A percentile compares a stretch with the other conserved stretches of the same genome.
These are phyloP conservation scores for Talaromyces stipitatus DNA, from an alignment of 495 filamentous ascomycete species.

Conservation along the genomic window DNA sequence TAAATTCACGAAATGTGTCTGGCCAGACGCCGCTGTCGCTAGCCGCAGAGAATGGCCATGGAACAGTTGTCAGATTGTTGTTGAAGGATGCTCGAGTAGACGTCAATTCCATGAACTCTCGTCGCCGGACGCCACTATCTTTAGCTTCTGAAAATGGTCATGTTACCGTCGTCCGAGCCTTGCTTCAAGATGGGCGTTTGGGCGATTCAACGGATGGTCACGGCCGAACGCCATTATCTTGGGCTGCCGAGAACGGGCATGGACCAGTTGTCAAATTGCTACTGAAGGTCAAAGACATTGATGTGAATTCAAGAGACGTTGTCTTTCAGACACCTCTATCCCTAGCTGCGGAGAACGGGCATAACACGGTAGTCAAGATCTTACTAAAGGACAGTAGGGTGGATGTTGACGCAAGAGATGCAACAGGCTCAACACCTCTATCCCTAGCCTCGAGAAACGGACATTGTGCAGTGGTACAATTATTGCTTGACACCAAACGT, in stretches of 20 bases:
- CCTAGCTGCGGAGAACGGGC: constrained; percentile 9
- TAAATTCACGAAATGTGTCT: constrained; percentile 2
- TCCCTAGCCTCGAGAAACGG: neutral
- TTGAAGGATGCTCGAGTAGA: neutral
- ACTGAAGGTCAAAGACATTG: neutral
- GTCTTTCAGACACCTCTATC: constrained; percentile 9
- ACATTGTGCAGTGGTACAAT: constrained; percentile 11
- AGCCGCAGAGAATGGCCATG: constrained; percentile 9
- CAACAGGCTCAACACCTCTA: constrained; percentile 15
- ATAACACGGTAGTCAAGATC: constrained; percentile 7
- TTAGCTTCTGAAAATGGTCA: constrained; percentile 1
- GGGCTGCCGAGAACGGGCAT: constrained; percentile 3
- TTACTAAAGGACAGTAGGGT: constrained; percentile 11
- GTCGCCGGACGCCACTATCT: constrained; percentile 3
- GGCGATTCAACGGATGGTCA: constrained; percentile 1
- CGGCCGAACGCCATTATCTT: constrained; percentile 3
- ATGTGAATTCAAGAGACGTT: constrained; percentile 1
- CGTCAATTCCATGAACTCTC: neutral
- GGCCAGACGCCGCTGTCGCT: constrained; percentile 6
- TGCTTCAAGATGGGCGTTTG: neutral
- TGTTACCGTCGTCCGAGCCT: constrained; percentile 6
- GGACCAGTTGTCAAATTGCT: constrained; percentile 9
- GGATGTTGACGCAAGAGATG: constrained; percentile 2
- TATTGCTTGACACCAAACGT: constrained; percentile 11
- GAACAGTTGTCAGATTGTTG: constrained; percentile 6